Evolutionary conservation across 2,329 filamentous ascomycete genomes (phyloP), one percentile per base, ranked within the genome.

Genomic region (Neonectria neomacrospora): DNA sequence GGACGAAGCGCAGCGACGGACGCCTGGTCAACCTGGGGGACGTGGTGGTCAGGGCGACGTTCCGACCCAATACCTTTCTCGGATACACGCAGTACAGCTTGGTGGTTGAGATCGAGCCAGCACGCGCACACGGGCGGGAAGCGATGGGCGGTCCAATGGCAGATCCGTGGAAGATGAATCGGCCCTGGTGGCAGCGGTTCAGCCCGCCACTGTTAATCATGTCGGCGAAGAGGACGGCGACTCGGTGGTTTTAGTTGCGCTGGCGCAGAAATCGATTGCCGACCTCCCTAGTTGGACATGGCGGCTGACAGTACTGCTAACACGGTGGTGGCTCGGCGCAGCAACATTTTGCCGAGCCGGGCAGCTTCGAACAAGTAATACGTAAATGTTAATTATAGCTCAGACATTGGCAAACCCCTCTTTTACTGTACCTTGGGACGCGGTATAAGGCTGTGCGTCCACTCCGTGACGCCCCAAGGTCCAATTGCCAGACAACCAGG

Each of bases 121-220:
- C 60, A 9, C 48, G 60, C 42, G 50, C 50, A 16, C 41, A 54
- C 9, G 50, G 48, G 11, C 57, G 53, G n/a, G 28, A 44, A 20
- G 50, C 54, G 14, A 32, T 45, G 23, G 22, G 23, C 14, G 32
- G 18, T 11, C 47, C 41, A 23, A 48, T 39, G 23, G 54, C 32
- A 14, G 34, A 53, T 23, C 41, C 34, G 16, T 58, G 60, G 60
- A 63, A 54, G 60, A 54, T 42, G 23, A 63, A 51, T 26, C 32
- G 50, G 42, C 47, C 60, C 14, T 58, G 54, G 54, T 63, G 60
- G 60, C 54, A 63, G 32, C 54, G 60, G 32, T 58, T 63, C 32
- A 63, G 60, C 60, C 60, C 60, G 32, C 60, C 60, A 48, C 60
- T 58, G 37, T 20, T 63, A 42, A 63, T 63, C 28, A 58, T 50